Conservation (phyloP, 495 filamentous ascomycete species). For the Aspergillus hancockii region DNA sequence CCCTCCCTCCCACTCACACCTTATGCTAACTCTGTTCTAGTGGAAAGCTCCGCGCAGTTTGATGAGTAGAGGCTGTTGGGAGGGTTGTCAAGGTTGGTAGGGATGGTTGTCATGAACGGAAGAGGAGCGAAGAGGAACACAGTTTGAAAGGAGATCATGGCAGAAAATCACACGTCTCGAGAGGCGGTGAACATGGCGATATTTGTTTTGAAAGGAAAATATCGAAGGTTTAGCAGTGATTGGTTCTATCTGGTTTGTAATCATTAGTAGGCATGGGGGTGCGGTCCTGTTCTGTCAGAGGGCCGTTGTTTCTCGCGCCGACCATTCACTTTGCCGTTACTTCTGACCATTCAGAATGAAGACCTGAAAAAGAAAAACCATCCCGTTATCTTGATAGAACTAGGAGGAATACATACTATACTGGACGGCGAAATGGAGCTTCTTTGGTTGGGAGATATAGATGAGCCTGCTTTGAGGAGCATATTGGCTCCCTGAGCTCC, state of each 20-base stretch:
- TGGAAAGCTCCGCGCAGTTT: neutral
- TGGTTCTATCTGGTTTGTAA: neutral
- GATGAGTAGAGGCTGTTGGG: too few species aligned
- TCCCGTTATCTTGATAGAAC: neutral
- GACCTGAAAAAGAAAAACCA: neutral
- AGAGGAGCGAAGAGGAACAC: neutral
- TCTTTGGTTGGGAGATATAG: too few species aligned
- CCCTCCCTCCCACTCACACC: too few species aligned
- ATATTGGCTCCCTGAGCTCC: neutral
- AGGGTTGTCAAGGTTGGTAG: neutral
- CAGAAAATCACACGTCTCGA: neutral
- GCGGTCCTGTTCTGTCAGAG: too few species aligned
- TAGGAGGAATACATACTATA: neutral
- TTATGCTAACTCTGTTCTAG: neutral
- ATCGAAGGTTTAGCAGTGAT: neutral
- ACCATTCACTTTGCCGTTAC: too few species aligned
- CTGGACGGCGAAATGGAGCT: neutral
- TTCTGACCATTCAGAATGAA: neutral
- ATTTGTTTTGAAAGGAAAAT: neutral
- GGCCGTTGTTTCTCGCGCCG: too few species aligned
- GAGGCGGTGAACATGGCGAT: neutral
- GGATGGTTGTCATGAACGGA: neutral
- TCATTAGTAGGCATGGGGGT: neutral
- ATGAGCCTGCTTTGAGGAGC: too few species aligned
- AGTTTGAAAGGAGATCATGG: neutral